Evolutionary conservation across 495 filamentous ascomycete genomes (phyloP).

Genomic region (Cercophora newfieldiana): DNA sequence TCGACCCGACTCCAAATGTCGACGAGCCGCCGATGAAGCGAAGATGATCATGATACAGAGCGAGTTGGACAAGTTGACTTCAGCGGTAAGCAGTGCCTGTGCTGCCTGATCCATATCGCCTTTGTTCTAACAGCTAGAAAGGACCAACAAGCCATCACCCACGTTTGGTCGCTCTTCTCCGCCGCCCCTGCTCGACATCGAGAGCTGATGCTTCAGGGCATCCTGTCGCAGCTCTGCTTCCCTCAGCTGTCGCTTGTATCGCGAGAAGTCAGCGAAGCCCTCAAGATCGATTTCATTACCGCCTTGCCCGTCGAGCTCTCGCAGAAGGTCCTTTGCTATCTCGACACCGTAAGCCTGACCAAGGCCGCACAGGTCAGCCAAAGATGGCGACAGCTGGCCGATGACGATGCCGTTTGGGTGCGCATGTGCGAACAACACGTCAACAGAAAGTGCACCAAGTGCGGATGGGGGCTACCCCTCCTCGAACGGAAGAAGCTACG

Average conservation of each 20-base stretch:
- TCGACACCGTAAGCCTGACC: constrained; percentile 95
- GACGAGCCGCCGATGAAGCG: constrained; percentile 86
- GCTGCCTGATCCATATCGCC: not conserved
- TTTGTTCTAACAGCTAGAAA: not conserved
- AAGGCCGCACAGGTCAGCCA: constrained; percentile 94
- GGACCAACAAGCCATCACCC: constrained; percentile 83
- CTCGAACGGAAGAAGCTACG: constrained; percentile 84
- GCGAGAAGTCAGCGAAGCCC: constrained; percentile 80
- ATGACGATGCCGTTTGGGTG: constrained; percentile 98
- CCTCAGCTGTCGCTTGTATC: constrained; percentile 93
- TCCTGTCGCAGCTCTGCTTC: constrained; percentile 94
- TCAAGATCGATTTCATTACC: constrained; percentile 91
- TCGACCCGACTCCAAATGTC: constrained; percentile 89
- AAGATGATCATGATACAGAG: constrained; percentile 93
- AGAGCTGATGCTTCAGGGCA: constrained; percentile 91
- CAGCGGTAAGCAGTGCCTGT: constrained; percentile 46
- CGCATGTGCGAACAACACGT: constrained; percentile 98
- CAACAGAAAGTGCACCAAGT: constrained; percentile 93
- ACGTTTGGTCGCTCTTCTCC: constrained; percentile 97
- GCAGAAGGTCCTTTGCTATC: constrained; percentile 87
- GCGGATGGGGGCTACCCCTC: constrained; percentile 90
- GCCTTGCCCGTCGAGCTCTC: constrained; percentile 88
- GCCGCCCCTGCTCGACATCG: constrained; percentile 91
- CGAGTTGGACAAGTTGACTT: constrained; percentile 77
- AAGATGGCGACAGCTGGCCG: constrained; percentile 81